Base-by-base conservation (phyloP, 169 alveolate species). In the Haemoproteus tartakovskyi region DNA sequence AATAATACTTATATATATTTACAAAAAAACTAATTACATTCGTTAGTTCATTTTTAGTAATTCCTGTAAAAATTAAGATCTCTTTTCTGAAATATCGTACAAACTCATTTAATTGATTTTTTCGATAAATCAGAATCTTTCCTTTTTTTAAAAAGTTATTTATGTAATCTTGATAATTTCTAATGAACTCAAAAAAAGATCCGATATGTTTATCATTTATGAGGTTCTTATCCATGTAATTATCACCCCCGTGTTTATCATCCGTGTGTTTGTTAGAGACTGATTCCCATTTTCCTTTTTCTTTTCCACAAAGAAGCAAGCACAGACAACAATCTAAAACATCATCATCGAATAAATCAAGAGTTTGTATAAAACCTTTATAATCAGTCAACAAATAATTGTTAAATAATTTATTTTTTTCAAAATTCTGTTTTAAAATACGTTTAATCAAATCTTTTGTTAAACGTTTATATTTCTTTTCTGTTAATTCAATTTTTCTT, bases 401-500 rank as follows among this genome's bases (percentile, higher is more conserved):
- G 14, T 48, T 41, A 48, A 43, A 54, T 6, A 40, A 52, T 11
- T 43, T 52, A 54, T 67, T 67, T 47, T 14, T 54, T 21, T 67
- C 82, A 24, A 74, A 37, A 57, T 56, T 74, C 51, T 74, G 63
- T 50, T 74, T 74, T 51, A 74, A 48, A 51, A 74, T 57, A 2
- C 84, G 52, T 48, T 45, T 45, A 33, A 57, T 37, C 33, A 74
- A 74, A 45, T 74, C 84, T 6, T 46, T 45, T n/a, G 78, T 74
- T 38, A 74, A 59, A 8, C 33, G 43, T 21, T 43, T 74, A 40
- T 74, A 74, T 37, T 74, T 74, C 40, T 21, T 74, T 22, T 74
- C 59, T 11, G 84, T 37, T 40, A 45, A 74, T 38, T 74, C 84
- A 19, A 74, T 74, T 74, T 74, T 74, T 33, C 59, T 74, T 50